These are phyloP conservation scores for Trametes cinnabarina DNA, from an alignment of 768 basidiomycete species.

Conservation along the genomic window DNA sequence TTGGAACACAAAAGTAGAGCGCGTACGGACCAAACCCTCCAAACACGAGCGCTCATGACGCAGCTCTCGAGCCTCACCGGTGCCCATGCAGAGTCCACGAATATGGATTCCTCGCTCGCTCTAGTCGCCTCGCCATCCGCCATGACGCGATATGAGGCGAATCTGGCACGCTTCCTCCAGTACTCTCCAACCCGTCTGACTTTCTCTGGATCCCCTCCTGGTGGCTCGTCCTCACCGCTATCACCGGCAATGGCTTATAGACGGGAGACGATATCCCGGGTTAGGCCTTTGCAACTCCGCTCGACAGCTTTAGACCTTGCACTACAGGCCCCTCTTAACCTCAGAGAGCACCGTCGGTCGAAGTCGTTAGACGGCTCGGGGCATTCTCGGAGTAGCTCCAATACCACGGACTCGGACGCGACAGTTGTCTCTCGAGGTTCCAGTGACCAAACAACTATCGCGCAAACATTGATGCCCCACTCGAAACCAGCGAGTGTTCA, in stretches of 20 bases:
- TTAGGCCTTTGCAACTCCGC: slow-evolving; percentile 17
- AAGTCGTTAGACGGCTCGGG: slow-evolving; percentile 8
- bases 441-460: slow-evolving; percentile 2
- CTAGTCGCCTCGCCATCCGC: neutral
- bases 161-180: slow-evolving; percentile 15
- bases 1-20: slow-evolving; percentile 44
- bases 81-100: neutral
- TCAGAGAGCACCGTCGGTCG: neutral
- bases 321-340: neutral
- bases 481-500: neutral
- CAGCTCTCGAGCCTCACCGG: slow-evolving; percentile 5
- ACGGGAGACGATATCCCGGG: slow-evolving; percentile 16
- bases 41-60: neutral
- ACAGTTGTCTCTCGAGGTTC: slow-evolving; percentile 11
- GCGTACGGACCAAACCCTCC: slow-evolving; percentile 32
- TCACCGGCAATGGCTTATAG: neutral
- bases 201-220: neutral
- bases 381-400: slow-evolving; percentile 13
- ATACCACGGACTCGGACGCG: slow-evolving; percentile 10
- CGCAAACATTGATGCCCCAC: neutral
- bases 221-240: neutral
- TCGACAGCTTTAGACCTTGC: slow-evolving; percentile 12
- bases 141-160: slow-evolving; percentile 5
- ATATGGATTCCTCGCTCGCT: neutral
- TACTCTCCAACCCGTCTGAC: slow-evolving; percentile 14